Percentiles rank a stretch among this genome's conserved stretches.
Conservation (phyloP, 345 rosid genomes). For the Cardamine resedifolia region DNA sequence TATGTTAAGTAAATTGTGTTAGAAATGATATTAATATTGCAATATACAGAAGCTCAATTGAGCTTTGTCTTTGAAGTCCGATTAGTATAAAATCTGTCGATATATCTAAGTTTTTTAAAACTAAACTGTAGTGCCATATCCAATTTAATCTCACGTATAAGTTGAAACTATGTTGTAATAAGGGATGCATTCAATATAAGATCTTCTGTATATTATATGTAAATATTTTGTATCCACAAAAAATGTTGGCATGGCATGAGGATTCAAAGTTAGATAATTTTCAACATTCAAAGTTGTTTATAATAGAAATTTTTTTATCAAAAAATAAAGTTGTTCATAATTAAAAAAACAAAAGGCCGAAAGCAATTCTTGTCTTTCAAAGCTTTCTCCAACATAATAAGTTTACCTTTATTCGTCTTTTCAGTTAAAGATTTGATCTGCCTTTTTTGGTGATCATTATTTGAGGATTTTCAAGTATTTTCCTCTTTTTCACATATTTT, state of each 20-base stretch:
- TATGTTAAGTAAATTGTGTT: background rate
- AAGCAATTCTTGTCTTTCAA: constrained; percentile 35
- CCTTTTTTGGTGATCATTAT: background rate
- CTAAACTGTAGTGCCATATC: background rate
- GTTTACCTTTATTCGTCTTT: constrained; percentile 21
- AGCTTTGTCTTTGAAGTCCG: background rate
- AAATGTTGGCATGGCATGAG: background rate
- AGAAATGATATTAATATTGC: background rate
- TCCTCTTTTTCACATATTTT: background rate
- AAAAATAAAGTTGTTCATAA: background rate
- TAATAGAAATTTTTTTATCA: background rate
- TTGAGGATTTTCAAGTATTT: background rate
- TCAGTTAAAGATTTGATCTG: constrained; percentile 2
- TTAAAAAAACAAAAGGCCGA: constrained; percentile 38
- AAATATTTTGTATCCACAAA: background rate
- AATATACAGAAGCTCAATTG: too few relatives aligned
- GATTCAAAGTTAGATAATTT: background rate
- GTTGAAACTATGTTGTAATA: background rate
- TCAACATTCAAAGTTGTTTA: constrained; percentile 11
- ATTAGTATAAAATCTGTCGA: background rate
- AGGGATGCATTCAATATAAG: background rate
- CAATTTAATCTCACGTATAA: background rate
- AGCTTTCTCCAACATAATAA: constrained; percentile 34
- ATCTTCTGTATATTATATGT: background rate
- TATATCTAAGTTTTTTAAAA: background rate